Conservation (phyloP, 2,329 filamentous ascomycete species). For the Arthrinium phaeospermum region DNA sequence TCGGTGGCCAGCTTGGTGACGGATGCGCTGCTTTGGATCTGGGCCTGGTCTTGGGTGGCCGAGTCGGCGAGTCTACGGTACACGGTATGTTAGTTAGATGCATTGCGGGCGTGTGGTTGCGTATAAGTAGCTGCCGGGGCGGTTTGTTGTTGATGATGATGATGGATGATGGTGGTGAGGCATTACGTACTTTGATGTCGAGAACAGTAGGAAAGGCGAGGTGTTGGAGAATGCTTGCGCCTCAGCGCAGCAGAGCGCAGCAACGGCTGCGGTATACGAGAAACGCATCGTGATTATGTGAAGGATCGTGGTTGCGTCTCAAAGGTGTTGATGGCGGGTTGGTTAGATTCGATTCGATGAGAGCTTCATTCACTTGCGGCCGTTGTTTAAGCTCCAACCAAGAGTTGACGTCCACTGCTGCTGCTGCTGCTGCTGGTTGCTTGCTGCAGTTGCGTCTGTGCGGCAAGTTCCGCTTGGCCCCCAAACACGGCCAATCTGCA, state of each 20-base stretch:
- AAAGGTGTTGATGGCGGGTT: slow-evolving; percentile 6
- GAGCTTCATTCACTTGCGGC: slow-evolving; percentile 6
- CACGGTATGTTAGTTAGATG: neutral
- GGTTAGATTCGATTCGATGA: slow-evolving; percentile 8
- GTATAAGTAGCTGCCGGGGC: neutral
- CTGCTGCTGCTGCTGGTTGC: neutral
- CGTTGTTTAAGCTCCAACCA: slow-evolving; percentile 6
- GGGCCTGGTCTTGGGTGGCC: slow-evolving; percentile 41
- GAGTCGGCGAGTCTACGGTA: slow-evolving; percentile 35
- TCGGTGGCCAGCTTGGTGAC: slow-evolving; percentile 50
- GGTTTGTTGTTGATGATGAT: slow-evolving; percentile 2
- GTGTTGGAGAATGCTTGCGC: slow-evolving; percentile 82
- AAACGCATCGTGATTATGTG: slow-evolving; percentile 54
- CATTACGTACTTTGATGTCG: slow-evolving; percentile 74
- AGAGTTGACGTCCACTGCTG: neutral
- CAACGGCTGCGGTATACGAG: slow-evolving; percentile 50
- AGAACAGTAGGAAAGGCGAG: slow-evolving; percentile 88
- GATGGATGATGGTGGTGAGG: slow-evolving; percentile 9
- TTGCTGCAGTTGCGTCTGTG: slow-evolving; percentile 19
- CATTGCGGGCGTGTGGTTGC: neutral
- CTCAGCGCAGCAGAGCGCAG: slow-evolving; percentile 59
- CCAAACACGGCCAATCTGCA: slow-evolving; percentile 12
- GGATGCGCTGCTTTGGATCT: slow-evolving; percentile 56
- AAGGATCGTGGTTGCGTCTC: slow-evolving; percentile 26
- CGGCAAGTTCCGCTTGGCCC: slow-evolving; percentile 18